phyloP scores from a whole-genome alignment of 805 yeast genomes.

The Zygosaccharomyces bailii region DNA sequence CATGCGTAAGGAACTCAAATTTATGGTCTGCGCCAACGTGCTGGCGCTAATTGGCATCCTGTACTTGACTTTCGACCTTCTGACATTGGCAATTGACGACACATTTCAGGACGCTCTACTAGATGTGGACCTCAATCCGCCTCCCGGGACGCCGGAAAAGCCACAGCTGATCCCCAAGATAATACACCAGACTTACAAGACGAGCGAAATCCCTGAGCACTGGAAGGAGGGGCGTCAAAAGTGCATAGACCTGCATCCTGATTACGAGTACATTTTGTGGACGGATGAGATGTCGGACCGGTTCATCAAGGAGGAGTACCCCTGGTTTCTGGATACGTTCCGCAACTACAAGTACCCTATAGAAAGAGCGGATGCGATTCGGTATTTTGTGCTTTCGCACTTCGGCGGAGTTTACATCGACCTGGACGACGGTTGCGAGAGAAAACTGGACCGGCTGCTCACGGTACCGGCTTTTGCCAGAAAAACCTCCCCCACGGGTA shows the following conservation, averaged over 20 bases:
- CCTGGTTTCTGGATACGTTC: conserved; percentile 82
- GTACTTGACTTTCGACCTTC: conserved; percentile 68
- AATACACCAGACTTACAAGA: conserved; percentile 90
- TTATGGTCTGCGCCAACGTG: conserved; percentile 57
- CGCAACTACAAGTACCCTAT: conserved; percentile 77
- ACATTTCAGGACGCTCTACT: conserved; percentile 60
- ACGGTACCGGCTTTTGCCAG: conserved; percentile 82
- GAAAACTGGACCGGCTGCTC: conserved; percentile 74
- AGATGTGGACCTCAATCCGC: conserved; percentile 59
- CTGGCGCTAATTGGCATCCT: conserved; percentile 50
- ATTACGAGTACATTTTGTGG: conserved; percentile 85
- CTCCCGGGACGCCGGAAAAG: conserved; percentile 39
- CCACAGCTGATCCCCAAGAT: conserved; percentile 77
- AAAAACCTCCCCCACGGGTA: conserved; percentile 85
- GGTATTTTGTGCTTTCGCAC: conserved; percentile 78
- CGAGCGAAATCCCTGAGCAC: conserved; percentile 67
- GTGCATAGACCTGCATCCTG: conserved; percentile 78
- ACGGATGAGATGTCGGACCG: conserved; percentile 80
- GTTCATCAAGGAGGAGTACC: conserved; percentile 72
- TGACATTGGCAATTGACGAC: conserved; percentile 72
- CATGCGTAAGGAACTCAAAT: conserved; percentile 66
- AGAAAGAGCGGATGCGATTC: conserved; percentile 84
- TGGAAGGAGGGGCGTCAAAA: conserved; percentile 78
- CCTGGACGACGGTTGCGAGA: conserved; percentile 82
- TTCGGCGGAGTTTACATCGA: conserved; percentile 91